phyloP scores from a whole-genome alignment of 345 rosid species.

The Combretum micranthum region DNA sequence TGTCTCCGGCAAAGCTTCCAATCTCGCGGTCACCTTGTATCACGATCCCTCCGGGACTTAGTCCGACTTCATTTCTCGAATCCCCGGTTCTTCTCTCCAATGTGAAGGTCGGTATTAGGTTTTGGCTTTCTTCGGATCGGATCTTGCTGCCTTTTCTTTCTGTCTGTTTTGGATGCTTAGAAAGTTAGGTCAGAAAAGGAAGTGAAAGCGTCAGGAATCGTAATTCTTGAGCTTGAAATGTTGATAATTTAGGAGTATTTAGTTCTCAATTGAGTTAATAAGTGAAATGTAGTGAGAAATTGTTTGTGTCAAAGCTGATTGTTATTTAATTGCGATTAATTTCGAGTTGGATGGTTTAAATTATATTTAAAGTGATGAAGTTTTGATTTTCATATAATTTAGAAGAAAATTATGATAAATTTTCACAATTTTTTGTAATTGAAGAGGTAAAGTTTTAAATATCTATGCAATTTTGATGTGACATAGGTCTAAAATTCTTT shows the following conservation, averaged over 20 bases:
- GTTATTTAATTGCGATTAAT: no score
- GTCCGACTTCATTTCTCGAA: slow-evolving; percentile 90
- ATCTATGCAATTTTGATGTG: not conserved
- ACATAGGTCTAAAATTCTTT: not conserved
- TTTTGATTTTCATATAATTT: no score
- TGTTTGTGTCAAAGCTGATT: no score
- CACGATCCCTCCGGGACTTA: slow-evolving; percentile 77
- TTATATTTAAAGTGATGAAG: no score
- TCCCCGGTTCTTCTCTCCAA: slow-evolving; percentile 93
- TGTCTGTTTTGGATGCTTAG: not conserved
- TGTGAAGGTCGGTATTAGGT: slow-evolving; percentile 59
- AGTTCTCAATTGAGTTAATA: no score
- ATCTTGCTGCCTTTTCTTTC: not conserved
- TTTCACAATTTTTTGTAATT: no score
- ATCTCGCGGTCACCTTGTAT: slow-evolving; percentile 79
- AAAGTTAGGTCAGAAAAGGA: slow-evolving; percentile 11
- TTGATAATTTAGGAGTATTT: no score
- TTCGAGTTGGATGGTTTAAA: no score
- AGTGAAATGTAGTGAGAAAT: no score
- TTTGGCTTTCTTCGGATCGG: not conserved
- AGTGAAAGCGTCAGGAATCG: not conserved
- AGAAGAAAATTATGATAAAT: no score
- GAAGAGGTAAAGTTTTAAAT: no score
- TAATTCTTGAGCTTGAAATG: not conserved
- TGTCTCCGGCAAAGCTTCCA: slow-evolving; percentile 99